Evolutionary conservation across 2,329 filamentous ascomycete species (phyloP).

Genomic region (Aspergillus phoenicis): DNA sequence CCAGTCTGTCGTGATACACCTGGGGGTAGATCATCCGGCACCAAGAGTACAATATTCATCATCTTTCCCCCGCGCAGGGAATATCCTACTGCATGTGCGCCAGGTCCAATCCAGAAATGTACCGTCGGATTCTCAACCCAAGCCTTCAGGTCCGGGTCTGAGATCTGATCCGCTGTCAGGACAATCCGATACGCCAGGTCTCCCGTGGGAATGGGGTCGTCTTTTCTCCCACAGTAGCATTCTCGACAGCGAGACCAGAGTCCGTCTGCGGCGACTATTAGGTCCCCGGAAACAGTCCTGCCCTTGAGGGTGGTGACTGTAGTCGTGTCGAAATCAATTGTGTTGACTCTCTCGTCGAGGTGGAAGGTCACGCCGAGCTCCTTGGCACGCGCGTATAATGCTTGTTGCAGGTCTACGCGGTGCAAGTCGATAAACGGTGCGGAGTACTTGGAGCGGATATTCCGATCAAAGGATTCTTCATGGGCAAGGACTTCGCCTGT

Average conservation of each 20-base stretch:
- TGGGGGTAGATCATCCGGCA: conserved; percentile 63
- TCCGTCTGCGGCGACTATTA: conserved; percentile 66
- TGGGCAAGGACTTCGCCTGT: conserved; percentile 42
- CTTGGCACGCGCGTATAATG: conserved; percentile 54
- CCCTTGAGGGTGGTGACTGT: conserved; percentile 46
- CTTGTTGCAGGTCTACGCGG: conserved; percentile 62
- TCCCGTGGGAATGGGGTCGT: conserved; percentile 60
- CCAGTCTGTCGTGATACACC: conserved; percentile 56
- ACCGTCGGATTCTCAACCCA: conserved; percentile 57
- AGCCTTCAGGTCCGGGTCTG: conserved; percentile 53
- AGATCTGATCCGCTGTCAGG: conserved; percentile 54
- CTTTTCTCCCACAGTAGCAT: conserved; percentile 49
- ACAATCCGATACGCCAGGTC: conserved; percentile 68
- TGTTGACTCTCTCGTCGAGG: conserved; percentile 52
- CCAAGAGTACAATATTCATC: conserved; percentile 68
- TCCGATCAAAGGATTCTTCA: conserved; percentile 55
- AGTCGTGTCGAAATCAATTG: conserved; percentile 38
- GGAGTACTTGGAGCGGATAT: conserved; percentile 57
- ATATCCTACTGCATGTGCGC: conserved; percentile 64
- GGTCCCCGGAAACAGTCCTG: conserved; percentile 50
- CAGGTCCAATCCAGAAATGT: conserved; percentile 67
- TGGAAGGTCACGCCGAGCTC: conserved; percentile 57
- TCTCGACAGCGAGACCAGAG: conserved; percentile 63
- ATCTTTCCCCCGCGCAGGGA: conserved; percentile 58
- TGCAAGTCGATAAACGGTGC: conserved; percentile 64